These are phyloP conservation scores for Agrocybe praecox DNA, from an alignment of 768 basidiomycete genomes.

Conservation along the genomic window DNA sequence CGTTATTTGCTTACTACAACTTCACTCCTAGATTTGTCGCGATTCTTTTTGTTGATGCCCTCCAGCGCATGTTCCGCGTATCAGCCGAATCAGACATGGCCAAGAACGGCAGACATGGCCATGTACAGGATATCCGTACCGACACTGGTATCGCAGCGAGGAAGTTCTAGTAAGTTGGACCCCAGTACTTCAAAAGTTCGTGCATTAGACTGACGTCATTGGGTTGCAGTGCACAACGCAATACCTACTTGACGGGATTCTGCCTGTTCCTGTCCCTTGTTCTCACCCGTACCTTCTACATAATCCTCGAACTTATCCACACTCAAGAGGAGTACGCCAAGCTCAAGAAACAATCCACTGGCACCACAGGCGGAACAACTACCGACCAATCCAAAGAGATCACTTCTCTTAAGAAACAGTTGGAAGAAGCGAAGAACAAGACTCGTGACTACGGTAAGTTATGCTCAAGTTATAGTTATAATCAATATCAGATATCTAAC, in stretches of 20 bases:
- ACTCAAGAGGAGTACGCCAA: conserved; percentile 87
- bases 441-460: conserved; percentile 68
- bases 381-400: conserved; percentile 57
- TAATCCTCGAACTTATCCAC: conserved; percentile 89
- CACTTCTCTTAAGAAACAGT: conserved; percentile 66
- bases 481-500: not conserved
- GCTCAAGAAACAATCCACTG: conserved; percentile 50
- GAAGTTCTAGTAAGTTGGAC: conserved; percentile 81
- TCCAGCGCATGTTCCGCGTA: conserved; percentile 90
- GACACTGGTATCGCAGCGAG: conserved; percentile 91
- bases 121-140: conserved; percentile 64
- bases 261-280: conserved; percentile 96
- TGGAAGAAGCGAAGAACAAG: conserved; percentile 59
- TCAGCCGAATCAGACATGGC: conserved; percentile 71
- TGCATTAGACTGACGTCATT: conserved; percentile 2
- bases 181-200: not conserved
- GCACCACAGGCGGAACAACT: conserved; percentile 16
- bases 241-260: conserved; percentile 91
- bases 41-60: conserved; percentile 87
- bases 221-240: conserved; percentile 73
- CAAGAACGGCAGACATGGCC: conserved; percentile 51
- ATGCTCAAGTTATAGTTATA: not conserved
- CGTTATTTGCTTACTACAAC: not conserved
- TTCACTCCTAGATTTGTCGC: conserved; percentile 68
- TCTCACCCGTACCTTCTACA: conserved; percentile 89